phyloP scores from a whole-genome alignment of 352 stramenopile species.

The Phytopythium kandeliae region DNA sequence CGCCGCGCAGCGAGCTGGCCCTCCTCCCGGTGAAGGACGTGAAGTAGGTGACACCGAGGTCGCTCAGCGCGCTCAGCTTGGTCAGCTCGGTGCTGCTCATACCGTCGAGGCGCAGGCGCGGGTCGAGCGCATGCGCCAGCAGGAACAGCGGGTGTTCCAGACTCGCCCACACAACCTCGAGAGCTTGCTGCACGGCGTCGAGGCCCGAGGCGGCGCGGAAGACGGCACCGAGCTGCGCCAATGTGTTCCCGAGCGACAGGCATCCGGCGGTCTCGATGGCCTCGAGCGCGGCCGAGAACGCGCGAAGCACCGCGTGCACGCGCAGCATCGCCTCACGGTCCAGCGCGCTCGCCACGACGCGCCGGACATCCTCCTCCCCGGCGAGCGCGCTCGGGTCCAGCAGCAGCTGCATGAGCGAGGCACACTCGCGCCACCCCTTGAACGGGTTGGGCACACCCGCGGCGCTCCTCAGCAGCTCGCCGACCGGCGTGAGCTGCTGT shows the following conservation, averaged over 20 bases:
- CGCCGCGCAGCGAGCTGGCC: slow-evolving; percentile 39
- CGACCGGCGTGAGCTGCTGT: slow-evolving; percentile 13
- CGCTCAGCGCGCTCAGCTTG: slow-evolving; percentile 55
- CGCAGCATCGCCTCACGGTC: slow-evolving; percentile 31
- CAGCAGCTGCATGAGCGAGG: slow-evolving; percentile 28
- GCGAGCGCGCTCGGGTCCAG: slow-evolving; percentile 36
- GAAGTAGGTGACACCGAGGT: slow-evolving; percentile 56
- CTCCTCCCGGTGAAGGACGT: slow-evolving; percentile 34
- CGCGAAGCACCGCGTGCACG: slow-evolving; percentile 33
- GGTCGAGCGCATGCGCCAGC: slow-evolving; percentile 53
- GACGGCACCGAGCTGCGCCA: slow-evolving; percentile 38
- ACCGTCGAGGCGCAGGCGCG: slow-evolving; percentile 34
- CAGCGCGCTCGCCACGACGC: slow-evolving; percentile 26
- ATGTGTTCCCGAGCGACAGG: slow-evolving; percentile 29
- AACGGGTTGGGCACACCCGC: slow-evolving; percentile 20
- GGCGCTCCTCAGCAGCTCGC: slow-evolving; percentile 12
- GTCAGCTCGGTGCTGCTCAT: slow-evolving; percentile 36
- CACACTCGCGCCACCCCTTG: slow-evolving; percentile 23
- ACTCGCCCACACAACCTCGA: slow-evolving; percentile 49
- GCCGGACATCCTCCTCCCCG: slow-evolving; percentile 18
- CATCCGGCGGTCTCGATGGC: slow-evolving; percentile 12
- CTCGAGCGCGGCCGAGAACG: slow-evolving; percentile 24
- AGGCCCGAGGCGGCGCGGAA: slow-evolving; percentile 46
- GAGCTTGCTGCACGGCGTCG: slow-evolving; percentile 27
- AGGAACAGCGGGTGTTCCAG: slow-evolving; percentile 67